These are phyloP conservation scores for Magnaporthiopsis rhizophila DNA, from an alignment of 2,329 filamentous ascomycete genomes.

Conservation along the genomic window DNA sequence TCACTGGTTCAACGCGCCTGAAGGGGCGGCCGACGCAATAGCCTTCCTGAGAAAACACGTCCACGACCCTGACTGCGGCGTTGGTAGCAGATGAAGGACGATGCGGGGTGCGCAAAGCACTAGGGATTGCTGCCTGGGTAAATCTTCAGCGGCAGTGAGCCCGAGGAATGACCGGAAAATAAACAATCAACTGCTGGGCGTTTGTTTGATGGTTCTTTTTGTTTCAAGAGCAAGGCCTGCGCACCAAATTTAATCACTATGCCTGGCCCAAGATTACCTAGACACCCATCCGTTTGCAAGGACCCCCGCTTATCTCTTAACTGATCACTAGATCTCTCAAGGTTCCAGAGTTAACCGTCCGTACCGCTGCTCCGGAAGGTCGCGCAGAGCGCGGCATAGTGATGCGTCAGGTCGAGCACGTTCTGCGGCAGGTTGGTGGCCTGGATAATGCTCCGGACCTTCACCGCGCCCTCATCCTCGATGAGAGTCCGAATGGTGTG, in stretches of 20 bases:
- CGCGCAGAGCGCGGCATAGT: slow-evolving; percentile 90
- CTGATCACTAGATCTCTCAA: neutral
- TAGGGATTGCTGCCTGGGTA: no score
- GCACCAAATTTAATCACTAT: neutral
- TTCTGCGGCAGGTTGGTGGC: slow-evolving; percentile 89
- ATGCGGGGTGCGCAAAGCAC: neutral
- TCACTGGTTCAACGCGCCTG: slow-evolving; percentile 36
- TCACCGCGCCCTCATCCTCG: slow-evolving; percentile 94
- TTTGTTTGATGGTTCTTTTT: neutral
- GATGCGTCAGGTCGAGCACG: slow-evolving; percentile 88
- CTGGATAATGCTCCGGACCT: slow-evolving; percentile 94
- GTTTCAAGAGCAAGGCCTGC: neutral
- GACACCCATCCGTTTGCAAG: neutral
- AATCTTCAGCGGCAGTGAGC: neutral
- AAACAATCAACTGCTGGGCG: neutral
- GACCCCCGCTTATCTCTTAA: neutral
- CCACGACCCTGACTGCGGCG: neutral
- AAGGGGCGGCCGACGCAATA: slow-evolving; percentile 31
- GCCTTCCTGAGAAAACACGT: slow-evolving; percentile 5
- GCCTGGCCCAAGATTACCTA: neutral
- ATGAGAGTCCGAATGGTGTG: slow-evolving; percentile 86
- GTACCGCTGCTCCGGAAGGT: slow-evolving; percentile 92
- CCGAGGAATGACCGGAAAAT: neutral
- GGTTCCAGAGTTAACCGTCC: slow-evolving; percentile 51
- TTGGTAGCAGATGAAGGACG: neutral